Evolutionary conservation across 2,329 filamentous ascomycete genomes (phyloP).

Genomic region (Trichoderma atrobrunneum): DNA sequence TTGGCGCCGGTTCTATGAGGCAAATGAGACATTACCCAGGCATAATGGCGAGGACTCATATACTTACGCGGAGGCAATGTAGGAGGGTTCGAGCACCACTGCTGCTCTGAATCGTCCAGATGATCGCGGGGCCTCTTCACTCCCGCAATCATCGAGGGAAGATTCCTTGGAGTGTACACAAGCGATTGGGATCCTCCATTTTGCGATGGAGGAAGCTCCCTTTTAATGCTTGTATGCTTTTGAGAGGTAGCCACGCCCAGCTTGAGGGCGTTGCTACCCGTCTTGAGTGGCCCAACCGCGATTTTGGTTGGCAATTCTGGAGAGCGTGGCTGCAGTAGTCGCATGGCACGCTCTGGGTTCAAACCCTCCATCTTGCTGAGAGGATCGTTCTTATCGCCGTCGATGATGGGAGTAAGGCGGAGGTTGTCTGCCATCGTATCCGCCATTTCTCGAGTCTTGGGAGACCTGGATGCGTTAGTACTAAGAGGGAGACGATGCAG

Average conservation of each 20-base stretch:
- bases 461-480: neutral
- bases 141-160: neutral
- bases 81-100: neutral
- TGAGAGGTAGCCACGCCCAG: neutral
- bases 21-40: neutral
- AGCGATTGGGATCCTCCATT: neutral
- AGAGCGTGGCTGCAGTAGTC: conserved; percentile 24
- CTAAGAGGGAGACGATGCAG: too few relatives aligned
- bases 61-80: neutral
- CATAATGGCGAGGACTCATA: neutral
- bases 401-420: neutral
- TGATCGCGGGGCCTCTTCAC: conserved; percentile 1
- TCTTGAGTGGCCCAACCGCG: neutral
- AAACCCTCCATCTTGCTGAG: conserved; percentile 20
- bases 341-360: conserved; percentile 30
- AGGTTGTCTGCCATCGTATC: neutral
- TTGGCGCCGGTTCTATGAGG: conserved; percentile 16
- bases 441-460: neutral
- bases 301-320: neutral
- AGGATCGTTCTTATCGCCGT: neutral
- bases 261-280: conserved; percentile 5
- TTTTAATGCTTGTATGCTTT: neutral
- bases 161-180: neutral
- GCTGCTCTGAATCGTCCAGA: neutral
- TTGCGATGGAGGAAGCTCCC: neutral